phyloP scores from a whole-genome alignment of 108 stramenopile genomes.

The Cyclotella sp. region DNA sequence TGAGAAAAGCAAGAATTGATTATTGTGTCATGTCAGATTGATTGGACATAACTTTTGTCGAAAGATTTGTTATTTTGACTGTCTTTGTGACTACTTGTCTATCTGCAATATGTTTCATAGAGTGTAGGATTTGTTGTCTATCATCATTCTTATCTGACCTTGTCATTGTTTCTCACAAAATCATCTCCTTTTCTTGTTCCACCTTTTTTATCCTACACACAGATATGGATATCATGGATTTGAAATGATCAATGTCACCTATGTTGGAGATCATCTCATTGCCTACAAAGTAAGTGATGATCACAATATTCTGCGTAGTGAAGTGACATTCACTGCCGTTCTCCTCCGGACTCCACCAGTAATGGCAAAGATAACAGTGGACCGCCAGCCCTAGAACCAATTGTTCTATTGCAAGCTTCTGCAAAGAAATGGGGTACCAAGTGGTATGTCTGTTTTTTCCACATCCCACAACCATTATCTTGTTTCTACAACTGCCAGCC shows the following conservation, averaged over 20 bases:
- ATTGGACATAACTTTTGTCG: too few species aligned
- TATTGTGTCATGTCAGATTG: too few species aligned
- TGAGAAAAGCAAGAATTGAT: too few species aligned
- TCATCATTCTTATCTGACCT: too few species aligned
- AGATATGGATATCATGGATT: constrained; percentile 78
- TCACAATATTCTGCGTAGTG: constrained; percentile 73
- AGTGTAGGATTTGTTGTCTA: too few species aligned
- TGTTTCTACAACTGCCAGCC: too few species aligned
- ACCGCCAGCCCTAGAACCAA: constrained; percentile 49
- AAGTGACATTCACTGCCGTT: constrained; percentile 77
- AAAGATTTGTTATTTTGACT: too few species aligned
- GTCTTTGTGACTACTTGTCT: too few species aligned
- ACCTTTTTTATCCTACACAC: neutral
- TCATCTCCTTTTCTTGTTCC: too few species aligned
- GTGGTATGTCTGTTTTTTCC: constrained; percentile 39
- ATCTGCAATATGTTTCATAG: too few species aligned
- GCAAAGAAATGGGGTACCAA: constrained; percentile 79
- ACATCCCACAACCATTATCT: too few species aligned
- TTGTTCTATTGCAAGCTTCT: constrained; percentile 60
- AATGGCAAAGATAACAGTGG: neutral
- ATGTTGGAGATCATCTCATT: constrained; percentile 72
- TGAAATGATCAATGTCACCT: constrained; percentile 74
- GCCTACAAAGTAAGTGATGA: constrained; percentile 87
- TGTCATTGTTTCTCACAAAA: too few species aligned
- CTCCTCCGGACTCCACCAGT: constrained; percentile 16